Evolutionary conservation across 805 yeast genomes (phyloP).

Genomic region (Candida sanyiensis): DNA sequence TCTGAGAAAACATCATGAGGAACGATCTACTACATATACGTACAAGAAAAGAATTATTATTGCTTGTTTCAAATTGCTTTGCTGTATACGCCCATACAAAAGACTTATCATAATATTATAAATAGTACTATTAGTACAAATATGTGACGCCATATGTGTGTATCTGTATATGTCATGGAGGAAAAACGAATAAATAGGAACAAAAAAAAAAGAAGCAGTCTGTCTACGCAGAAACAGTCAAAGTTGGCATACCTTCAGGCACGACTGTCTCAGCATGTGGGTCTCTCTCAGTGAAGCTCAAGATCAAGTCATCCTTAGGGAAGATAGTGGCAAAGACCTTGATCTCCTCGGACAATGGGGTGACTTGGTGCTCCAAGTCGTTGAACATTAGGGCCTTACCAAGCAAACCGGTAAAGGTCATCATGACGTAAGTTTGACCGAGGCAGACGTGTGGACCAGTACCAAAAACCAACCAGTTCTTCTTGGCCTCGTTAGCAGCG

Average conservation of each 20-base stretch:
- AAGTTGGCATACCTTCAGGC: constrained; percentile 9
- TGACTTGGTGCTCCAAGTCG: constrained; percentile 77
- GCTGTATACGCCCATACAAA: too few species aligned
- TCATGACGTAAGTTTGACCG: constrained; percentile 90
- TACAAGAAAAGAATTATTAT: neutral
- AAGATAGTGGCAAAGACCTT: constrained; percentile 97
- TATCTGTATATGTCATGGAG: neutral
- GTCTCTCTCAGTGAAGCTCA: constrained; percentile 67
- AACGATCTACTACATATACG: neutral
- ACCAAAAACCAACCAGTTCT: constrained; percentile 96
- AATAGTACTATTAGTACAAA: too few species aligned
- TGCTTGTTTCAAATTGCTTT: too few species aligned
- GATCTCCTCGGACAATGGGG: constrained; percentile 83
- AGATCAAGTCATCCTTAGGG: constrained; percentile 90
- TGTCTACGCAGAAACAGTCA: constrained; percentile 7
- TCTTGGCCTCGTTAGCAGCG: constrained; percentile 65
- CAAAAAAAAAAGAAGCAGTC: neutral
- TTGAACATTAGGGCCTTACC: constrained; percentile 84
- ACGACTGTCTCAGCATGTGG: constrained; percentile 26
- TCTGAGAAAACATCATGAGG: constrained; percentile 36
- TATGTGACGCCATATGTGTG: too few species aligned
- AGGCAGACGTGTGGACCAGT: constrained; percentile 95
- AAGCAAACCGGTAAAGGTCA: constrained; percentile 81
- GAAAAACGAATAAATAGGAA: neutral
- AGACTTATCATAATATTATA: too few species aligned